Conservation (phyloP, 176 grass and related monocot species). For the Stipa capillata region DNA sequence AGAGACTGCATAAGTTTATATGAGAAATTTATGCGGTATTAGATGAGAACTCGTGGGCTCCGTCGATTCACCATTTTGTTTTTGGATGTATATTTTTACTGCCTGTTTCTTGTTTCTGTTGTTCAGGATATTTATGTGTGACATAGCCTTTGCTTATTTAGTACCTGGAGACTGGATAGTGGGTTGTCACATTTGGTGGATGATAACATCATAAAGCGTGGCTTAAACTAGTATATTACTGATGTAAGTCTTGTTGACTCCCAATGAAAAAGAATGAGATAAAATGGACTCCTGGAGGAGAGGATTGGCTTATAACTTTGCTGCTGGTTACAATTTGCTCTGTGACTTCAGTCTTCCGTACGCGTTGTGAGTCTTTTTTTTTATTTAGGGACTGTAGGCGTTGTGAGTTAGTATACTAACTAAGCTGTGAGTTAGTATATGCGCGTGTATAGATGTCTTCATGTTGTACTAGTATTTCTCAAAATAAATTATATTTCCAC, state of each 20-base stretch:
- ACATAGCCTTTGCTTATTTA: background rate
- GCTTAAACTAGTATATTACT: background rate
- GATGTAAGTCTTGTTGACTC: background rate
- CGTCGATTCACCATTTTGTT: background rate
- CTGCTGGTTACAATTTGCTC: background rate
- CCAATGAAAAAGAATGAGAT: background rate
- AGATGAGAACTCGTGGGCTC: background rate
- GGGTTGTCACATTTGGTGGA: background rate
- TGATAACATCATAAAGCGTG: background rate
- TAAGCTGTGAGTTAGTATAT: no score
- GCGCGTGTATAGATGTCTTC: no score
- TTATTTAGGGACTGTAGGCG: no score
- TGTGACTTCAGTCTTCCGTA: no score
- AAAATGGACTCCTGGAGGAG: background rate
- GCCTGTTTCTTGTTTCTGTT: background rate
- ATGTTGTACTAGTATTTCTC: no score
- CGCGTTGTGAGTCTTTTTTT: no score
- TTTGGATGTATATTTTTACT: background rate
- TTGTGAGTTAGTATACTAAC: no score
- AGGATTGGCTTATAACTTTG: background rate
- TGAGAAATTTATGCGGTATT: background rate
- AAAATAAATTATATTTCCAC: no score
- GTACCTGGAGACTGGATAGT: background rate
- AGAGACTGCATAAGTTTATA: background rate
- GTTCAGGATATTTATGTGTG: background rate